These are phyloP conservation scores for Cucumis sativus DNA, from an alignment of 306 rosid species.

Conservation along the genomic window DNA sequence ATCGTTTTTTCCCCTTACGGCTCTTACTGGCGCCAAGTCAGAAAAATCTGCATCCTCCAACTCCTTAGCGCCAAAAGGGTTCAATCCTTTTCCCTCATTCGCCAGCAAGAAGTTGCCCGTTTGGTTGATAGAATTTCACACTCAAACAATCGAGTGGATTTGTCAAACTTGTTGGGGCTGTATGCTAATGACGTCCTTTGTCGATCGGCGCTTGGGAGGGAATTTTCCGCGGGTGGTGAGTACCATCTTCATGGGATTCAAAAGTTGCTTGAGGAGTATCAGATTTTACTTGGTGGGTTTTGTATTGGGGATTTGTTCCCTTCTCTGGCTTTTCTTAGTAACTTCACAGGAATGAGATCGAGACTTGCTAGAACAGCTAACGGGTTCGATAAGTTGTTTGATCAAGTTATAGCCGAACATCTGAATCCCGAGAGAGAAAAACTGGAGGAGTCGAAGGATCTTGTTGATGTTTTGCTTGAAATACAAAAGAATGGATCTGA, in stretches of 20 bases:
- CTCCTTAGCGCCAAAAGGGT: constrained; percentile 22
- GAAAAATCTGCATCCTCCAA: constrained; percentile 27
- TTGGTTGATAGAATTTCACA: constrained; percentile 1
- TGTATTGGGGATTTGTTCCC: constrained; percentile 26
- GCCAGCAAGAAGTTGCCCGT: constrained; percentile 19
- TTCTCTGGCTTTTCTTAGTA: constrained; percentile 19
- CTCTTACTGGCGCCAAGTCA: constrained; percentile 29
- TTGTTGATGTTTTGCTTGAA: constrained; percentile 26
- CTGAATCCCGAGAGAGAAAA: not conserved
- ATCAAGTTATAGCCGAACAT: constrained; percentile 23
- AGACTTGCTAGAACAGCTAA: constrained; percentile 16
- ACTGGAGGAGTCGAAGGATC: constrained; percentile 2
- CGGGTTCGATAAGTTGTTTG: constrained; percentile 19
- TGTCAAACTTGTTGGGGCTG: constrained; percentile 8
- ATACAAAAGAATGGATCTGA: constrained; percentile 14
- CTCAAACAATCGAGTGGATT: constrained; percentile 4
- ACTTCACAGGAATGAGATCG: constrained; percentile 8
- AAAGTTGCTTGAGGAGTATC: constrained; percentile 15
- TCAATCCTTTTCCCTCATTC: constrained; percentile 13
- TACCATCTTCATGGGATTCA: constrained; percentile 1
- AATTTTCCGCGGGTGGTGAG: constrained; percentile 7
- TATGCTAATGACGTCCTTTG: constrained; percentile 26
- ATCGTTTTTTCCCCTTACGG: constrained; percentile 31
- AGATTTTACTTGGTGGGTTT: constrained; percentile 27
- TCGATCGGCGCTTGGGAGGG: constrained; percentile 22